Conservation (phyloP, 345 rosid genomes). For the Salix koriyanagi region DNA sequence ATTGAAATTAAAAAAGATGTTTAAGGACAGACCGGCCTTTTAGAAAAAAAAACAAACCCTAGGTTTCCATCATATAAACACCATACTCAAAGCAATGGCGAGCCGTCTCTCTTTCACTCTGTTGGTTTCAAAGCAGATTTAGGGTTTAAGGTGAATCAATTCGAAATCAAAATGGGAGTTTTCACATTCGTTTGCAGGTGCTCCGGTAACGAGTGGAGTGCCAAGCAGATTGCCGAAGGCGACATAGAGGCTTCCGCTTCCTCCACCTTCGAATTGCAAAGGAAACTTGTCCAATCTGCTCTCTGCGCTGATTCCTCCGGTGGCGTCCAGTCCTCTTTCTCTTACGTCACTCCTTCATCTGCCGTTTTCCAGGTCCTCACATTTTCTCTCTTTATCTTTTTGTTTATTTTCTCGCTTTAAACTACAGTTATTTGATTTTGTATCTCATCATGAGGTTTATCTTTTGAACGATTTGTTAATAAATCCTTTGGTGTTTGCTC, state of each 20-base stretch:
- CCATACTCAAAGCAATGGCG: too few species aligned
- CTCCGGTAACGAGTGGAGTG: constrained; percentile 63
- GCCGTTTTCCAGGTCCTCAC: constrained; percentile 67
- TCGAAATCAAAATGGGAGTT: constrained; percentile 18
- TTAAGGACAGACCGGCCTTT: not conserved
- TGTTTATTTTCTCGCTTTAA: not conserved
- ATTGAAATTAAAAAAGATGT: not conserved
- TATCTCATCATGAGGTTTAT: not conserved
- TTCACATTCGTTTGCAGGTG: constrained; percentile 65
- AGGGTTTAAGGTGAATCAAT: not conserved
- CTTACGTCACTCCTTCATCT: constrained; percentile 61
- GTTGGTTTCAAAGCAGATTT: not conserved
- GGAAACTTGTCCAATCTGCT: constrained; percentile 75
- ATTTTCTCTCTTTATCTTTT: too few species aligned
- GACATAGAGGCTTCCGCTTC: constrained; percentile 70
- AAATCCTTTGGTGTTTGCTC: not conserved
- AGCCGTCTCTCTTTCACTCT: not conserved
- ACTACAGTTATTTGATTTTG: too few species aligned
- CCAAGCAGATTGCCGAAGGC: constrained; percentile 60
- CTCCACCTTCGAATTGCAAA: constrained; percentile 56
- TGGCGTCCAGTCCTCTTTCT: constrained; percentile 78
- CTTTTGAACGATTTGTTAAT: not conserved
- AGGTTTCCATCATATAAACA: not conserved
- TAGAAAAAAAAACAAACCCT: not conserved
- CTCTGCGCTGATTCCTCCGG: constrained; percentile 60